Evolutionary conservation across 306 rosid genomes (phyloP).

Genomic region (Cicer bijugum): DNA sequence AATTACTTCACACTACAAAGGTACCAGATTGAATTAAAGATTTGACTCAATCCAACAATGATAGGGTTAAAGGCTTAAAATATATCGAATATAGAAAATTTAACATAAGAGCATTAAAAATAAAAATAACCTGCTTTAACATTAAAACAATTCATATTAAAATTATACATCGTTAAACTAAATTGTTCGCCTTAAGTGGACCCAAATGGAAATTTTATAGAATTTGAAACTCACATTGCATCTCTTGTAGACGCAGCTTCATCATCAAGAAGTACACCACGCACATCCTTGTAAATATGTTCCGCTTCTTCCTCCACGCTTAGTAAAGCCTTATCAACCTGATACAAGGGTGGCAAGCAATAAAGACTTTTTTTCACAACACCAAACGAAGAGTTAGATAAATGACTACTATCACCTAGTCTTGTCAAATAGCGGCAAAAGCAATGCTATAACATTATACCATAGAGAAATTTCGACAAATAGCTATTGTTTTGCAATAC

Average conservation of each 20-base stretch:
- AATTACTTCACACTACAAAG: slow-evolving; percentile 7
- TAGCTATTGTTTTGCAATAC: no score
- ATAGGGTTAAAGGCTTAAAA: not conserved
- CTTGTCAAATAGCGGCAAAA: no score
- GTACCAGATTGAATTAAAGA: slow-evolving; percentile 29
- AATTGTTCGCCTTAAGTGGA: slow-evolving; percentile 1
- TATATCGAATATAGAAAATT: not conserved
- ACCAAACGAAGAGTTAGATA: not conserved
- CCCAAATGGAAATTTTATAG: slow-evolving; percentile 6
- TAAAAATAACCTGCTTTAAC: slow-evolving; percentile 7
- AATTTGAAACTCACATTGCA: slow-evolving; percentile 76
- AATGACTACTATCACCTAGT: not conserved
- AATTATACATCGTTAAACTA: not conserved
- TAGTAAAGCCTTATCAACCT: slow-evolving; percentile 91
- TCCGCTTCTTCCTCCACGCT: slow-evolving; percentile 96
- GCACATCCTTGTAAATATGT: slow-evolving; percentile 89
- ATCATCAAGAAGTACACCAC: slow-evolving; percentile 80
- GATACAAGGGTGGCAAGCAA: slow-evolving; percentile 37
- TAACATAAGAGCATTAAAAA: slow-evolving; percentile 4
- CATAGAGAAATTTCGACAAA: no score
- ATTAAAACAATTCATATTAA: slow-evolving; percentile 16
- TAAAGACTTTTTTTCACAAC: not conserved
- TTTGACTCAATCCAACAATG: slow-evolving; percentile 2
- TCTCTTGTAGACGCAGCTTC: slow-evolving; percentile 98
- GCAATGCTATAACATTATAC: no score